phyloP scores from a whole-genome alignment of 768 basidiomycete species.

The Butyriboletus loyo region DNA sequence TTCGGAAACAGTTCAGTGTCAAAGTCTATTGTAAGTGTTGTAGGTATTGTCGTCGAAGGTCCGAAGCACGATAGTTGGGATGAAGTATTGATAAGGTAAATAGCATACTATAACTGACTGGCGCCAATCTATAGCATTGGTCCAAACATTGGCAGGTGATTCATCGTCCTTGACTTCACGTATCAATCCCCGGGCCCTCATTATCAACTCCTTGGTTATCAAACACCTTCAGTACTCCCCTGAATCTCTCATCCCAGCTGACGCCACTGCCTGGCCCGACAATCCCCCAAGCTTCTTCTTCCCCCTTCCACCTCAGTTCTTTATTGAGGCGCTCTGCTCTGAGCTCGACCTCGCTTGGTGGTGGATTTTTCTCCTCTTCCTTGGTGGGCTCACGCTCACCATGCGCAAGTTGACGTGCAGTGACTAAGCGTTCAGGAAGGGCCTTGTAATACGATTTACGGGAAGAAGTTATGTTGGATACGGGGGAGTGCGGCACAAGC shows the following conservation, averaged over 20 bases:
- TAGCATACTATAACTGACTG: neutral
- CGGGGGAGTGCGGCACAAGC: slow-evolving; percentile 63
- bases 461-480: slow-evolving; percentile 60
- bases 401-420: slow-evolving; percentile 71
- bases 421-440: slow-evolving; percentile 61
- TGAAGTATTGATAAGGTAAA: neutral
- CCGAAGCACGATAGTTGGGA: neutral
- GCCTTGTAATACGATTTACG: slow-evolving; percentile 75
- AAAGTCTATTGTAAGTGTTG: neutral
- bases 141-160: neutral
- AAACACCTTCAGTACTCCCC: slow-evolving; percentile 59
- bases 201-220: slow-evolving; percentile 34
- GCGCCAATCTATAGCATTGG: neutral
- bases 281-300: slow-evolving; percentile 77
- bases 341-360: slow-evolving; percentile 85
- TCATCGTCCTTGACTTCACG: neutral
- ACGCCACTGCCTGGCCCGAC: slow-evolving; percentile 60
- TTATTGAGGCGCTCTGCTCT: slow-evolving; percentile 86
- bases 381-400: slow-evolving; percentile 82
- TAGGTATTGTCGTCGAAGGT: neutral
- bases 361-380: slow-evolving; percentile 73
- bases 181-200: neutral
- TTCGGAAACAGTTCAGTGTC: neutral
- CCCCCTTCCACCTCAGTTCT: slow-evolving; percentile 81
- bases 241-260: slow-evolving; percentile 77